Evolutionary conservation across 768 basidiomycete genomes (phyloP).

Genomic region (Rhodosporidiobolus sp.): DNA sequence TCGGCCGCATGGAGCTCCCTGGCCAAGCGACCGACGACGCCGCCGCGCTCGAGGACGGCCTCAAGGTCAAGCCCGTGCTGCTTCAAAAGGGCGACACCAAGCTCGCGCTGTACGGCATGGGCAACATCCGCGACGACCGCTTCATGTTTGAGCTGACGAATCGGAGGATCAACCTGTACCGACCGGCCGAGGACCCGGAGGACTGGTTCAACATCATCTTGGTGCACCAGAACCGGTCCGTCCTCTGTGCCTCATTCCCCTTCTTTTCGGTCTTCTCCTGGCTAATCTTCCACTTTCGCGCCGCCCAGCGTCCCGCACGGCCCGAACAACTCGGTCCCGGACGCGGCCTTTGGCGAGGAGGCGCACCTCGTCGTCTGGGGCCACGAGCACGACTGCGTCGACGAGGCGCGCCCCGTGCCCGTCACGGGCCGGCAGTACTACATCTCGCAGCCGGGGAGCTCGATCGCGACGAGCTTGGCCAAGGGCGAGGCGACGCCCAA

Average conservation of each 20-base stretch:
- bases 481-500: conserved; percentile 91
- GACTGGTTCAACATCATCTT: conserved; percentile 93
- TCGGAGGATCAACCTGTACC: conserved; percentile 92
- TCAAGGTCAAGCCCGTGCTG: conserved; percentile 83
- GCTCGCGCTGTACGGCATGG: conserved; percentile 91
- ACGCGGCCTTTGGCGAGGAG: conserved; percentile 94
- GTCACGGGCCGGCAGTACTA: conserved; percentile 88
- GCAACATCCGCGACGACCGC: conserved; percentile 91
- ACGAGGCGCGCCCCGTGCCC: conserved; percentile 66
- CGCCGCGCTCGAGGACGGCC: conserved; percentile 66
- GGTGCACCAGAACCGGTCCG: conserved; percentile 92
- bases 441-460: conserved; percentile 91
- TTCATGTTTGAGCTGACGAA: conserved; percentile 95
- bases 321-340: conserved; percentile 89
- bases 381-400: conserved; percentile 96
- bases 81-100: conserved; percentile 68
- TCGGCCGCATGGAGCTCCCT: conserved; percentile 91
- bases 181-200: conserved; percentile 77
- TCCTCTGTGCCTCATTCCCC: not conserved
- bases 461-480: conserved; percentile 87
- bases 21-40: conserved; percentile 57
- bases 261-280: not conserved
- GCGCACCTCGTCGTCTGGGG: conserved; percentile 95
- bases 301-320: conserved; percentile 78
- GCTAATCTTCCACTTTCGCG: not conserved